Conservation (phyloP, 257 asterid genomes). For the Cruciata laevipes region DNA sequence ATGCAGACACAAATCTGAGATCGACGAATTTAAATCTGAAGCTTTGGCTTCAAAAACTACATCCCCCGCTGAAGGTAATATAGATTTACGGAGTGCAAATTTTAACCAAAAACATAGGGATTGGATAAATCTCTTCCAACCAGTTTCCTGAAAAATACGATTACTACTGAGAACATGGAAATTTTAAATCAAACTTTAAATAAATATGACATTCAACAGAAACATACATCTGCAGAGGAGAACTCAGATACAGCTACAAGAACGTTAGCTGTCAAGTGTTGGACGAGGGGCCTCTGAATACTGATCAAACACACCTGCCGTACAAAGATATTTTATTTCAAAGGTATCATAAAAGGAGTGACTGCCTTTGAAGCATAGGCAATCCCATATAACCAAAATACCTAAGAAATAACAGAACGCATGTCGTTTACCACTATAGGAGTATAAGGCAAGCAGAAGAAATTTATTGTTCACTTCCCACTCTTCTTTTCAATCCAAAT, state of each 20-base stretch:
- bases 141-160: conserved; percentile 45
- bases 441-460: no score
- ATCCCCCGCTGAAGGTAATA: conserved; percentile 24
- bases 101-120: conserved; percentile 53
- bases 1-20: conserved; percentile 27
- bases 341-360: no score
- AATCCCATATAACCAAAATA: no score
- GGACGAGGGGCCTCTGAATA: conserved; percentile 42
- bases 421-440: no score
- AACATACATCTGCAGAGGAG: conserved; percentile 51
- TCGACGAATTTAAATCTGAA: conserved; percentile 22
- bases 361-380: no score
- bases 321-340: no score
- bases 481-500: no score
- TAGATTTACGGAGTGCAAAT: conserved; percentile 27
- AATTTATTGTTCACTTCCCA: no score
- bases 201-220: conserved; percentile 2
- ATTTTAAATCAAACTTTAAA: conserved; percentile 8
- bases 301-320: conserved; percentile 65
- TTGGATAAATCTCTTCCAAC: conserved; percentile 50
- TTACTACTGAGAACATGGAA: conserved; percentile 7
- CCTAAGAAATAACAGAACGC: no score
- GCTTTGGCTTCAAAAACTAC: conserved; percentile 19
- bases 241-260: conserved; percentile 61
- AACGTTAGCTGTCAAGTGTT: conserved; percentile 52